Conservation (phyloP, 148 eudicot species). For the Camellia japonica region DNA sequence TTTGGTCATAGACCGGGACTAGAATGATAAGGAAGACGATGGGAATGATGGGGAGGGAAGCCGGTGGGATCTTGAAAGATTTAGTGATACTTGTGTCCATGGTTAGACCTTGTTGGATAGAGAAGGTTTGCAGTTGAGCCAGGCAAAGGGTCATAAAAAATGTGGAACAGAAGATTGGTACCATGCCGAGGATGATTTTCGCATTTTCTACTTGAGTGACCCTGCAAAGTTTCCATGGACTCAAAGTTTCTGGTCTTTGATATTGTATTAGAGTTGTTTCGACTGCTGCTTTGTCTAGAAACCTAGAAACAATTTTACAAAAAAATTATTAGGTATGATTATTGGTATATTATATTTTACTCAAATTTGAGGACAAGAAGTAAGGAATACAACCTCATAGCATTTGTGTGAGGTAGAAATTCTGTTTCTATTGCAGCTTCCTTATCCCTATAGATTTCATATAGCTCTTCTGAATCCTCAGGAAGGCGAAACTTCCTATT, state of each 20-base stretch:
- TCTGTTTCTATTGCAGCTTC: slow-evolving; percentile 32
- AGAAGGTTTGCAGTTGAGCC: slow-evolving; percentile 54
- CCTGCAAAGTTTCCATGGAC: slow-evolving; percentile 46
- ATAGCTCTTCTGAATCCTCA: slow-evolving; percentile 27
- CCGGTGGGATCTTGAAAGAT: slow-evolving; percentile 40
- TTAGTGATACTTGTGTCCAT: slow-evolving; percentile 43
- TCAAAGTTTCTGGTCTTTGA: neutral
- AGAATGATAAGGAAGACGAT: slow-evolving; percentile 31
- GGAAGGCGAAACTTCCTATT: slow-evolving; percentile 42
- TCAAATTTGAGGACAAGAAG: too few species aligned
- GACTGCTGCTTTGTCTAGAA: slow-evolving; percentile 51
- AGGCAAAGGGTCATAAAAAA: slow-evolving; percentile 47
- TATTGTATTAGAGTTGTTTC: slow-evolving; percentile 15
- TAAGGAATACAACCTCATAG: neutral
- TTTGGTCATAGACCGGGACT: slow-evolving; percentile 38
- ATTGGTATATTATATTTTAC: too few species aligned
- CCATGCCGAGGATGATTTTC: slow-evolving; percentile 37
- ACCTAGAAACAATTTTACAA: slow-evolving; percentile 17
- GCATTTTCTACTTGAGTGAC: slow-evolving; percentile 62
- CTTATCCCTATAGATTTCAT: slow-evolving; percentile 32
- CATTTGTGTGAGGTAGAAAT: slow-evolving; percentile 34
- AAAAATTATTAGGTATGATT: too few species aligned
- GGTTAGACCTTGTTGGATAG: slow-evolving; percentile 40
- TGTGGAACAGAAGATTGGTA: slow-evolving; percentile 42
- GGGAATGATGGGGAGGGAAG: slow-evolving; percentile 48